A percentile compares a stretch with the other conserved stretches of the same genome.
Evolutionary conservation across 192 early-diverging fungal genomes (phyloP).

Genomic region (Piromyces finnis): DNA sequence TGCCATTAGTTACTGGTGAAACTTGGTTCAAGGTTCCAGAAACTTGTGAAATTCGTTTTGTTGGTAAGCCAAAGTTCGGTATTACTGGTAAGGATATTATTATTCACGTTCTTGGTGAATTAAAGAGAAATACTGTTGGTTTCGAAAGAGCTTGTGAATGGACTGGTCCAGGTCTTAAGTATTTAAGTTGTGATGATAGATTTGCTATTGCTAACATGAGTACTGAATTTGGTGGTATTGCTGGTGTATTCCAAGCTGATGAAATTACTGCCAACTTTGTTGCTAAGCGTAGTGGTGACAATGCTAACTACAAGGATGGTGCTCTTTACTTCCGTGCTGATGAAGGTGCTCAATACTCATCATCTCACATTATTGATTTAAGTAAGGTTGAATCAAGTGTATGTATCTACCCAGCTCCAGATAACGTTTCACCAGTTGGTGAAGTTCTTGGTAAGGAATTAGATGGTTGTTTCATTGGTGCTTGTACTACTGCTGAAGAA

Average conservation of each 20-base stretch:
- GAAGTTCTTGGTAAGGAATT: constrained; percentile 39
- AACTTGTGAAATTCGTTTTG: constrained; percentile 57
- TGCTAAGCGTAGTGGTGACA: constrained; percentile 38
- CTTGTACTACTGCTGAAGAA: constrained; percentile 68
- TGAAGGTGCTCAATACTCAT: constrained; percentile 54
- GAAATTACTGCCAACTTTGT: constrained; percentile 55
- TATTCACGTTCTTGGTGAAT: constrained; percentile 54
- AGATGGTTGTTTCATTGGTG: constrained; percentile 66
- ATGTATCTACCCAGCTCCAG: constrained; percentile 54
- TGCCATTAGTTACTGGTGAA: constrained; percentile 68
- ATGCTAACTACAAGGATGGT: constrained; percentile 43
- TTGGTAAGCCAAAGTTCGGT: constrained; percentile 51
- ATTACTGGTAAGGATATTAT: constrained; percentile 71
- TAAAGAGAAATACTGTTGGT: constrained; percentile 70
- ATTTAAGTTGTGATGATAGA: constrained; percentile 66
- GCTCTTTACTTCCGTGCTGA: constrained; percentile 59
- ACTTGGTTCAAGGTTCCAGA: constrained; percentile 71
- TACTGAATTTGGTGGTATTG: constrained; percentile 73
- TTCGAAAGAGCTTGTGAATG: constrained; percentile 64
- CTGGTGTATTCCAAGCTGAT: constrained; percentile 61
- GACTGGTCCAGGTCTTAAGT: constrained; percentile 52
- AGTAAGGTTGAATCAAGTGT: constrained; percentile 46
- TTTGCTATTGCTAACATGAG: constrained; percentile 71
- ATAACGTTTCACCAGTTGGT: constrained; percentile 49
- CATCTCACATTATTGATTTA: constrained; percentile 49